A percentile compares a stretch with the other conserved stretches of the same genome.
Conservation (phyloP, 768 basidiomycete species). For the Boletellus ananas region DNA sequence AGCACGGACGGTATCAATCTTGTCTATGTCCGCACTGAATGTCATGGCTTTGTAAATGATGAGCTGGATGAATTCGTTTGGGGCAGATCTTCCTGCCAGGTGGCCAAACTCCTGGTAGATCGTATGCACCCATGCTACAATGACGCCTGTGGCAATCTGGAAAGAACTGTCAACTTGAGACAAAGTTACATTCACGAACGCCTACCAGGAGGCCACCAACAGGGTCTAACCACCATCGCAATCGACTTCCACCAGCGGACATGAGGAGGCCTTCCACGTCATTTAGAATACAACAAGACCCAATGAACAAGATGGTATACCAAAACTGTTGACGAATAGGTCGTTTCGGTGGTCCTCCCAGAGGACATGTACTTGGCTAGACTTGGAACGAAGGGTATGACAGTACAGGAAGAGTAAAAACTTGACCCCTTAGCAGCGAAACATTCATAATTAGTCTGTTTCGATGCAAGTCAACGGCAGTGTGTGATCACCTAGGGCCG, state of each 20-base stretch:
- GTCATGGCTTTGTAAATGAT: constrained; percentile 89
- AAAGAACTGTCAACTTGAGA: not conserved
- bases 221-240: constrained; percentile 82
- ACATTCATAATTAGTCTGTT: not conserved
- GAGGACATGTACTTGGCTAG: constrained; percentile 90
- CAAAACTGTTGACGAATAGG: constrained; percentile 77
- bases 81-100: constrained; percentile 89
- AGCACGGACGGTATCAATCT: constrained; percentile 88
- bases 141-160: constrained; percentile 78
- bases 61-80: constrained; percentile 85
- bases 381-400: constrained; percentile 67
- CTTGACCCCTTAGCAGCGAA: constrained; percentile 62
- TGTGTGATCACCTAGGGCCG: constrained; percentile 58
- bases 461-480: not conserved
- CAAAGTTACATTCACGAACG: constrained; percentile 1
- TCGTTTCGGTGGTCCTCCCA: constrained; percentile 98
- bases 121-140: constrained; percentile 72
- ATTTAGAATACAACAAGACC: not conserved
- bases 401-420: constrained; percentile 86
- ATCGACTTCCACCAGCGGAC: constrained; percentile 77
- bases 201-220: constrained; percentile 72
- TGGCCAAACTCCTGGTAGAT: constrained; percentile 79
- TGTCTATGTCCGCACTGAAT: constrained; percentile 80
- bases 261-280: constrained; percentile 64
- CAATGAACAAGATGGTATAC: constrained; percentile 33